Evolutionary conservation across 2,329 filamentous ascomycete genomes (phyloP).

Genomic region (Rhinocladiella mackenziei): DNA sequence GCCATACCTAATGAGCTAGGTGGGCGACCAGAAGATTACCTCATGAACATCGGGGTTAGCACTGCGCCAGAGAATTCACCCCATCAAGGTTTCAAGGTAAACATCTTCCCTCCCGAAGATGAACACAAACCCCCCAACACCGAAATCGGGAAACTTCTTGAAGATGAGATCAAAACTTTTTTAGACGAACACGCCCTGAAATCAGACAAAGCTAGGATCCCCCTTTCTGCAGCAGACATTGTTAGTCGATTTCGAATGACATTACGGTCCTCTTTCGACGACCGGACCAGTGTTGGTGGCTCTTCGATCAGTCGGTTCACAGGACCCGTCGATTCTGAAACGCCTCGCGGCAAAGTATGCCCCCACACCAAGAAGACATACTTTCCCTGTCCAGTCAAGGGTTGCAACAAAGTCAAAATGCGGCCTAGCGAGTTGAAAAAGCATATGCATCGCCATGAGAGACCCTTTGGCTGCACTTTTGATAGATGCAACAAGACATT

Average conservation of each 20-base stretch:
- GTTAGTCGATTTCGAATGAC: conserved; percentile 10
- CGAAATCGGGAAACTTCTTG: conserved; percentile 8
- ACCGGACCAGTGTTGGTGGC: conserved; percentile 10
- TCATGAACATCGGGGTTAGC: conserved; percentile 10
- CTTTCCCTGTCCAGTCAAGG: conserved; percentile 9
- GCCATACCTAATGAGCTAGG: conserved; percentile 4
- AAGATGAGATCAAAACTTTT: conserved; percentile 18
- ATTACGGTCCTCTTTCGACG: conserved; percentile 7
- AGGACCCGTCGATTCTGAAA: conserved; percentile 1
- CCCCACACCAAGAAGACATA: conserved; percentile 4
- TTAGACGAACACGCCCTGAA: conserved; percentile 10
- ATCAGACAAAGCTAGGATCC: conserved; percentile 1
- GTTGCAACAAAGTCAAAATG: conserved; percentile 20
- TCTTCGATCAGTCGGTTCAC: conserved; percentile 8
- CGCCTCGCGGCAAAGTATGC: background rate
- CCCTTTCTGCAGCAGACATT: conserved; percentile 13
- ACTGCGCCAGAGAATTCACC: conserved; percentile 3
- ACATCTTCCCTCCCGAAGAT: conserved; percentile 8
- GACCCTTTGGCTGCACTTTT: conserved; percentile 79
- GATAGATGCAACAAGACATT: conserved; percentile 66
- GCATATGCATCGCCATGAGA: conserved; percentile 74
- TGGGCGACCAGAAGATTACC: conserved; percentile 15
- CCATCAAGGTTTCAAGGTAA: conserved; percentile 6
- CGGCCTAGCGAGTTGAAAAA: conserved; percentile 56
- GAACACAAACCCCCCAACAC: background rate